Evolutionary conservation across 495 filamentous ascomycete species (phyloP).

Genomic region (Lichenothelia convexa): DNA sequence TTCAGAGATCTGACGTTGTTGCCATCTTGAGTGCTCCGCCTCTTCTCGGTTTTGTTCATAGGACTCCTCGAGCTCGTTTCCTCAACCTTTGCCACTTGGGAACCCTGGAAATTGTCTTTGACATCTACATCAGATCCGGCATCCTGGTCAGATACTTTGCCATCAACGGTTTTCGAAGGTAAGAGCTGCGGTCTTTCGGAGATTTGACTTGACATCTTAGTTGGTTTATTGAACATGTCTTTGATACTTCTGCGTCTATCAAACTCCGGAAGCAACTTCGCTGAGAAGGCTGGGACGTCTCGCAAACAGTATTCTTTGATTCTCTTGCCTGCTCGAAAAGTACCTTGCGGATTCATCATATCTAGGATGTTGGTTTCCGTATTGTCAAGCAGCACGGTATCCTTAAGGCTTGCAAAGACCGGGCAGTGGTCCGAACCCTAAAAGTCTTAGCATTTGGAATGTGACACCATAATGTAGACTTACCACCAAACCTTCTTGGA

Average conservation of each 20-base stretch:
- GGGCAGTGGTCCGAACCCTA: conserved; percentile 93
- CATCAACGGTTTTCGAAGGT: not conserved
- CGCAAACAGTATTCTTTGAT: conserved; percentile 46
- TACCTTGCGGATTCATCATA: conserved; percentile 60
- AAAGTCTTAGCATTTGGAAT: not conserved
- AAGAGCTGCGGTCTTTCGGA: not conserved
- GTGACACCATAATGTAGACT: not conserved
- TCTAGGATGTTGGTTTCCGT: conserved; percentile 40
- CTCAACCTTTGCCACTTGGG: too few relatives aligned
- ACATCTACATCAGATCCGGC: not conserved
- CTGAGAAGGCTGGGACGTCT: conserved; percentile 55
- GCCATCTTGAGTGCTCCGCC: too few relatives aligned
- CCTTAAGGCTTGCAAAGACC: conserved; percentile 62
- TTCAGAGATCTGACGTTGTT: conserved; percentile 23
- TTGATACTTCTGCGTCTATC: conserved; percentile 67
- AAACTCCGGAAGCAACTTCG: conserved; percentile 74
- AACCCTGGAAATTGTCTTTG: not conserved
- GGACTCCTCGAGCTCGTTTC: too few relatives aligned
- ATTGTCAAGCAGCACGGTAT: conserved; percentile 35
- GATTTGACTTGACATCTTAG: conserved; percentile 32
- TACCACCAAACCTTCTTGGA: conserved; percentile 82
- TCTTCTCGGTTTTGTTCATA: too few relatives aligned
- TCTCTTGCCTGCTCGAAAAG: conserved; percentile 54
- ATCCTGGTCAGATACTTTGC: not conserved
- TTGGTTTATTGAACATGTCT: too few relatives aligned